Evolutionary conservation across 768 basidiomycete species (phyloP).

Genomic region (Naganishia vaughanmartiniae): DNA sequence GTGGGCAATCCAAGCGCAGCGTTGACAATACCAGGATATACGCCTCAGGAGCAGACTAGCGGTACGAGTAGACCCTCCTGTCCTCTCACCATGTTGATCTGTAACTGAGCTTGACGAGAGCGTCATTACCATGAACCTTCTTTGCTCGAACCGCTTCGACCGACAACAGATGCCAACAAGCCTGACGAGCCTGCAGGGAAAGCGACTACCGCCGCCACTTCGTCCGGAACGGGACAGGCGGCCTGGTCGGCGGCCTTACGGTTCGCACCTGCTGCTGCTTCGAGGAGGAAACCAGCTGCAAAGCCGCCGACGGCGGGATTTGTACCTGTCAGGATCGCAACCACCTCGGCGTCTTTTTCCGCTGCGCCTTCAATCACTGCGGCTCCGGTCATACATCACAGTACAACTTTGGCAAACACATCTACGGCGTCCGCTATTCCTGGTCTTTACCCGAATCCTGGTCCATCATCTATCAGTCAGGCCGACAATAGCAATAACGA

Average conservation of each 20-base stretch:
- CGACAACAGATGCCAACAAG: not conserved
- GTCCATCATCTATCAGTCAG: not conserved
- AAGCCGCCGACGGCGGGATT: not conserved
- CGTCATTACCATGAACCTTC: constrained; percentile 1
- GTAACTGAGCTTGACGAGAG: constrained; percentile 3
- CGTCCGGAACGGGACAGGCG: constrained; percentile 28
- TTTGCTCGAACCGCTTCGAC: not conserved
- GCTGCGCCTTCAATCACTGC: constrained; percentile 12
- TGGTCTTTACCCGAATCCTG: not conserved
- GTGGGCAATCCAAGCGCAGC: not conserved
- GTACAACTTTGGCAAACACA: constrained; percentile 29
- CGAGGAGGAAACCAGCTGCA: constrained; percentile 12
- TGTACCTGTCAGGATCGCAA: constrained; percentile 14
- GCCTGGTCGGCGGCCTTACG: constrained; percentile 45
- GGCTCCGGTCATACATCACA: not conserved
- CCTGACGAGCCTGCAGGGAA: not conserved
- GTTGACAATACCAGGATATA: not conserved
- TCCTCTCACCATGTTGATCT: not conserved
- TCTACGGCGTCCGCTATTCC: constrained; percentile 28
- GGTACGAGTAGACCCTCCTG: constrained; percentile 16
- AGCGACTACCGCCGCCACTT: not conserved
- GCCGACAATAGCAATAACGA: not conserved
- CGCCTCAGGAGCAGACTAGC: constrained; percentile 1
- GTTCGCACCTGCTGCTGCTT: constrained; percentile 44
- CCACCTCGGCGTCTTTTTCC: constrained; percentile 20